Conservation (phyloP, 257 asterid species). For the Solanum pimpinellifolium region DNA sequence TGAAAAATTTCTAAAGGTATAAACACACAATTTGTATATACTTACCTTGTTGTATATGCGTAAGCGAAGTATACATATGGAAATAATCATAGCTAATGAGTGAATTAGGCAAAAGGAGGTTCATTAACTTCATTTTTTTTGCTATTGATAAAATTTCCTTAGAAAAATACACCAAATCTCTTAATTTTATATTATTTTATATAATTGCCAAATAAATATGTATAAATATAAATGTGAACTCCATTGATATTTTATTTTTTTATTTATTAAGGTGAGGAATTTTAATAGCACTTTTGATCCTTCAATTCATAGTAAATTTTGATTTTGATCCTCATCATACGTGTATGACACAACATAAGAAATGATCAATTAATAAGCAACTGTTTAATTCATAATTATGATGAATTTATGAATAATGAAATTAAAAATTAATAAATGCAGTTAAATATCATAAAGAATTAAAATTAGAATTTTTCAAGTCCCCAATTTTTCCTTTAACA, state of each 20-base stretch:
- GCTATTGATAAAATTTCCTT: neutral
- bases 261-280: neutral
- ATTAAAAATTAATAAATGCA: neutral
- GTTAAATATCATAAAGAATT: neutral
- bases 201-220: neutral
- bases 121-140: no score
- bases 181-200: neutral
- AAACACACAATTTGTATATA: no score
- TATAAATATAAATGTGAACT: neutral
- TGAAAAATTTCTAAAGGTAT: accelerated
- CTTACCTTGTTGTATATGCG: no score
- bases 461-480: neutral
- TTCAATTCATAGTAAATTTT: neutral
- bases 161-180: neutral
- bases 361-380: neutral
- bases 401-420: neutral
- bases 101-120: neutral
- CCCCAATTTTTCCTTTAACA: neutral
- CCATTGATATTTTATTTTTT: neutral
- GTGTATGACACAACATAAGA: neutral
- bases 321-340: neutral
- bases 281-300: neutral
- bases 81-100: no score
- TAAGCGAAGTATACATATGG: neutral
- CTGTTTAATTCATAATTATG: neutral